These are phyloP conservation scores for Oryza meyeriana DNA, from an alignment of 176 grass and related monocot genomes.

Conservation along the genomic window DNA sequence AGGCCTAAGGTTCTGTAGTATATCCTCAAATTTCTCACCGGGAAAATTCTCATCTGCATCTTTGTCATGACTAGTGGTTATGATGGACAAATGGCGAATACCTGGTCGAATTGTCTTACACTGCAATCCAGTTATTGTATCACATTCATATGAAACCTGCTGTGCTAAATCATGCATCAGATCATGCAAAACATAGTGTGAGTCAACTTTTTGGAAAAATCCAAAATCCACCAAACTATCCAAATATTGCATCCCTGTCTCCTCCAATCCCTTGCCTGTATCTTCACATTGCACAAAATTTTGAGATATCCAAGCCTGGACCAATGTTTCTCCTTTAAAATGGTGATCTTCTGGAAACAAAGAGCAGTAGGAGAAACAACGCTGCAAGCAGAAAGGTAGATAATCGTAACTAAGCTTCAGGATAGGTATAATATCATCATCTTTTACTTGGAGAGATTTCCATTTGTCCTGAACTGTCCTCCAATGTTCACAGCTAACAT, in stretches of 20 bases:
- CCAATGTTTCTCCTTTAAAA: background rate
- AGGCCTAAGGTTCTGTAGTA: background rate
- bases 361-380: slow-evolving; percentile 30
- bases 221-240: slow-evolving; percentile 19
- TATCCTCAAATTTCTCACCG: slow-evolving; percentile 5
- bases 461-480: slow-evolving; percentile 3
- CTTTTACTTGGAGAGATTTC: background rate
- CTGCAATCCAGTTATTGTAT: background rate
- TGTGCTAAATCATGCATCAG: slow-evolving; percentile 35
- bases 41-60: background rate
- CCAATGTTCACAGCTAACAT: slow-evolving; percentile 6
- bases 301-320: slow-evolving; percentile 53
- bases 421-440: slow-evolving; percentile 14
- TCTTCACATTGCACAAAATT: slow-evolving; percentile 18
- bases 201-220: background rate
- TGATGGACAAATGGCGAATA: slow-evolving; percentile 28
- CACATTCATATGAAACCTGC: slow-evolving; percentile 39
- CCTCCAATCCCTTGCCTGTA: background rate
- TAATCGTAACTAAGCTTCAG: slow-evolving; percentile 38
- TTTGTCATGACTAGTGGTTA: background rate
- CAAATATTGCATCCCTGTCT: slow-evolving; percentile 31
- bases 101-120: background rate
- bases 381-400: slow-evolving; percentile 4
- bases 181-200: slow-evolving; percentile 30
- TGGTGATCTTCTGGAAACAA: slow-evolving; percentile 1